Evolutionary conservation across 495 filamentous ascomycete species (phyloP), one percentile per base, ranked within the genome.

Genomic region (Neurospora sp.): DNA sequence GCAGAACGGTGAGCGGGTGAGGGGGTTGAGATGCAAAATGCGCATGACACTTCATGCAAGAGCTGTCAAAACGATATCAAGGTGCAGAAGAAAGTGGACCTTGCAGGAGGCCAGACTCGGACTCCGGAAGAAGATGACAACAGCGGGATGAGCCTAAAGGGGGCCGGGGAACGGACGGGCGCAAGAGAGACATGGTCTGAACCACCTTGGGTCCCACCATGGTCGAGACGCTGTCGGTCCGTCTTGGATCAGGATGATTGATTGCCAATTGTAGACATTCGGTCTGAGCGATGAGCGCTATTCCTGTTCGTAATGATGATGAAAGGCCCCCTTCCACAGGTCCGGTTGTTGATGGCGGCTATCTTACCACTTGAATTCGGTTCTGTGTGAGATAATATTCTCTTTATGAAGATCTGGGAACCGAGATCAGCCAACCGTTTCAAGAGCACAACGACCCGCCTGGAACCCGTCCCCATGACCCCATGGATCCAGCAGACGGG

Each of bases 141-240:
- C 46, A 69, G 72, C 78, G 76, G 78, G 78, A 79, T 75, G 78
- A 79, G 77, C 77, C 78, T 79, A 78, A 78, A 48, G 73, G 53
- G 22, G 22, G 53, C 53, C 12, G 53, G 53, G 72, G 70, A 72
- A 76, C 73, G 73, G 75, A 31, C 27, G 27, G 27, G 27, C 27
- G 27, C 27, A 3, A 31, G 27, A 74, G 41, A 44, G 42, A 46
- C 18, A 53, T 22, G 20, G 46, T 27, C 46, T 53, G 46, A 53
- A 53, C 46, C 10, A 53, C 22, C 46, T 12, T 12, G 20, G 46
- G n/a, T 9, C 10, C 20, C 46, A 53, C 46, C 20, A 53, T 53
- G 46, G 46, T 27, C 20, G 46, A 53, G 46, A 27, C 20, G 46
- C n/a, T 48, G 14, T 20, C 44, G 44, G 18, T 53, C 46, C 20